Conservation (phyloP, 305 asterid genomes). For the Solanum aculeatissimum region DNA sequence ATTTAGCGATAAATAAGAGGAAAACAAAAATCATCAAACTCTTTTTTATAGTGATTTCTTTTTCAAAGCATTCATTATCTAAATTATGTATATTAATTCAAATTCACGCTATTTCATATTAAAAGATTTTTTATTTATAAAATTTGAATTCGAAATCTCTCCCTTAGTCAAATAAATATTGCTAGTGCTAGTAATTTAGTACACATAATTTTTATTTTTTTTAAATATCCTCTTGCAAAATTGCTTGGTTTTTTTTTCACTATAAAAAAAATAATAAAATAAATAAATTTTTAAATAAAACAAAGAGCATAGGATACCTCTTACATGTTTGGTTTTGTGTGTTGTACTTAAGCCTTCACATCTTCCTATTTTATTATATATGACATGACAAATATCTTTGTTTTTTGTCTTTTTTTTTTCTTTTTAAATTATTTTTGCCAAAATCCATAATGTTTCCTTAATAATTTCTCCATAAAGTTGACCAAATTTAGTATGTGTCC, state of each 20-base stretch:
- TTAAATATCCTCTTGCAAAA: too few species aligned
- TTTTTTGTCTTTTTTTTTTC: background rate
- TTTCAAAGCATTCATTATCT: background rate
- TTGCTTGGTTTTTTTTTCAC: too few species aligned
- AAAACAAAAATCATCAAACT: background rate
- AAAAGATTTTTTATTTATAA: background rate
- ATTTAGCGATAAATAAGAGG: background rate
- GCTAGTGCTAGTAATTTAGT: background rate
- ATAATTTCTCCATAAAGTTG: background rate
- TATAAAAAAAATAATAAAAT: too few species aligned
- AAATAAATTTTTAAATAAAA: background rate
- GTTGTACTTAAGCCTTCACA: background rate
- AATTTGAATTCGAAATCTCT: background rate
- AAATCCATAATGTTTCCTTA: background rate
- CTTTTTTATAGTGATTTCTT: background rate
- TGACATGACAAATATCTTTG: background rate
- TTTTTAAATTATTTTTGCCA: background rate
- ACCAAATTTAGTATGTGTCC: background rate
- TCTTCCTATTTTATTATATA: background rate
- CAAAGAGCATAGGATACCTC: background rate
- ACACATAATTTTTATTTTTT: background rate
- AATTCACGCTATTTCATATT: background rate
- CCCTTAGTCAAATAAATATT: background rate
- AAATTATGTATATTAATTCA: background rate
- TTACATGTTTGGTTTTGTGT: background rate